Conservation (phyloP, 2,329 filamentous ascomycete genomes). For the Epichloe glyceriae region DNA sequence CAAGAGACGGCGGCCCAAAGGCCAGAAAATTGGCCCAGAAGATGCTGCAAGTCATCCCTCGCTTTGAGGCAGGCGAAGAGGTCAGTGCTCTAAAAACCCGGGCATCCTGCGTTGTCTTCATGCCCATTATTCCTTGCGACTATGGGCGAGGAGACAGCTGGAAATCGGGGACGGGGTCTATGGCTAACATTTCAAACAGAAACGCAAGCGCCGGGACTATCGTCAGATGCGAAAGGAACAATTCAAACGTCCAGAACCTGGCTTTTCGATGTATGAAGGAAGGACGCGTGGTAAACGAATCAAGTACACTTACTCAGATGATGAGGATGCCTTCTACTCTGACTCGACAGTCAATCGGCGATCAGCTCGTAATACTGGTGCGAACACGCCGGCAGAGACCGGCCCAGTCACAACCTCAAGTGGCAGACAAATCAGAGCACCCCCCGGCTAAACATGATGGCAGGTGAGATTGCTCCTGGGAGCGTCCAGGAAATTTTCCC, state of each 20-base stretch:
- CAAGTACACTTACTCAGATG: slow-evolving; percentile 91
- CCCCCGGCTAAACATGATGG: slow-evolving; percentile 52
- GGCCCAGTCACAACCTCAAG: slow-evolving; percentile 63
- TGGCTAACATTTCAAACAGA: slow-evolving; percentile 37
- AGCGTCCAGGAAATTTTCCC: slow-evolving; percentile 32
- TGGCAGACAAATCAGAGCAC: slow-evolving; percentile 69
- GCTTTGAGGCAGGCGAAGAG: slow-evolving; percentile 88
- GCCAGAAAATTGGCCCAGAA: slow-evolving; percentile 66
- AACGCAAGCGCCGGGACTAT: slow-evolving; percentile 87
- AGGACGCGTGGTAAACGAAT: slow-evolving; percentile 91
- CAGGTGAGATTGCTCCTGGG: slow-evolving; percentile 31
- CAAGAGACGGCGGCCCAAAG: slow-evolving; percentile 66
- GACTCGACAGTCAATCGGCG: slow-evolving; percentile 49
- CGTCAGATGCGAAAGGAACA: slow-evolving; percentile 73
- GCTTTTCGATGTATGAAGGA: slow-evolving; percentile 89
- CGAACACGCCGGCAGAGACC: slow-evolving; percentile 58
- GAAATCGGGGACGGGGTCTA: neutral
- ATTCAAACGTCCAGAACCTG: slow-evolving; percentile 76
- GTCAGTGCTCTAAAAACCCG: slow-evolving; percentile 33
- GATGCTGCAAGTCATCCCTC: slow-evolving; percentile 67
- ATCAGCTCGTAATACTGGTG: slow-evolving; percentile 61
- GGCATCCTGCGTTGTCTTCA: no score
- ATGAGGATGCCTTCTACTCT: slow-evolving; percentile 60
- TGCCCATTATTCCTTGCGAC: no score
- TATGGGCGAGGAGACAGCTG: neutral